These are phyloP conservation scores for Neopestalotiopsis sp. DNA, from an alignment of 2,329 filamentous ascomycete species.

Conservation along the genomic window DNA sequence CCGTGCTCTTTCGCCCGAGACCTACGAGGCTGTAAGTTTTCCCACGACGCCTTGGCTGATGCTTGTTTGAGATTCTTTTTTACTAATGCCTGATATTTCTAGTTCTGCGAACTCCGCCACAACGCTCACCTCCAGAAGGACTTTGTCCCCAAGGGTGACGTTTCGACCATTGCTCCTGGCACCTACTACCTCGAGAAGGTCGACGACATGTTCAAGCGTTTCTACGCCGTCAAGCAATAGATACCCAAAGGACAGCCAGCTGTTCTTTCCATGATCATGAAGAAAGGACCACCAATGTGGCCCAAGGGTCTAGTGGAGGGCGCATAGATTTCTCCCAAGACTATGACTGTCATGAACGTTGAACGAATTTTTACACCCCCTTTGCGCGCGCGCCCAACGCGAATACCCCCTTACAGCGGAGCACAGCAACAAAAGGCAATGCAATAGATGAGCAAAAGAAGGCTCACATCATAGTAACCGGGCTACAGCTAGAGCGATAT, in stretches of 20 bases:
- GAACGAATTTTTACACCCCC: not conserved
- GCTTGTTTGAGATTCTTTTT: not conserved
- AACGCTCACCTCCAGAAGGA: conserved; percentile 83
- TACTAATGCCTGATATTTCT: not conserved
- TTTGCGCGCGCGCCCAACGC: not conserved
- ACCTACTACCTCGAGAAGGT: conserved; percentile 82
- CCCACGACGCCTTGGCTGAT: conserved; percentile 1
- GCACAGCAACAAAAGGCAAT: conserved; percentile 1
- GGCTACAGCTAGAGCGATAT: not conserved
- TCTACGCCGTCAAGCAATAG: conserved; percentile 77
- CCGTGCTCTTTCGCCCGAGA: conserved; percentile 69
- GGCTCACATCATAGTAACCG: not conserved
- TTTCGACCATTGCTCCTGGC: conserved; percentile 67
- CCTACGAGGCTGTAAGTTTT: conserved; percentile 73
- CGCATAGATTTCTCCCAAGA: not conserved
- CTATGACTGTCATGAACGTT: not conserved
- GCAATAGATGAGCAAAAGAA: conserved; percentile 6
- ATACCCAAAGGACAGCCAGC: conserved; percentile 7
- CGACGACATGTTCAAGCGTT: conserved; percentile 85
- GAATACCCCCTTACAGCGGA: conserved; percentile 2
- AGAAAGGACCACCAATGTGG: not conserved
- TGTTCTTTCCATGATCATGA: conserved; percentile 6
- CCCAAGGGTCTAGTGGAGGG: not conserved
- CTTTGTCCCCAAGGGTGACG: conserved; percentile 72
- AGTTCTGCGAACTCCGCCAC: conserved; percentile 83